Percentiles rank a stretch among this genome's conserved stretches.
These are phyloP conservation scores for Rhytidhysteron rufulum DNA, from an alignment of 2,329 filamentous ascomycete genomes.

Conservation along the genomic window DNA sequence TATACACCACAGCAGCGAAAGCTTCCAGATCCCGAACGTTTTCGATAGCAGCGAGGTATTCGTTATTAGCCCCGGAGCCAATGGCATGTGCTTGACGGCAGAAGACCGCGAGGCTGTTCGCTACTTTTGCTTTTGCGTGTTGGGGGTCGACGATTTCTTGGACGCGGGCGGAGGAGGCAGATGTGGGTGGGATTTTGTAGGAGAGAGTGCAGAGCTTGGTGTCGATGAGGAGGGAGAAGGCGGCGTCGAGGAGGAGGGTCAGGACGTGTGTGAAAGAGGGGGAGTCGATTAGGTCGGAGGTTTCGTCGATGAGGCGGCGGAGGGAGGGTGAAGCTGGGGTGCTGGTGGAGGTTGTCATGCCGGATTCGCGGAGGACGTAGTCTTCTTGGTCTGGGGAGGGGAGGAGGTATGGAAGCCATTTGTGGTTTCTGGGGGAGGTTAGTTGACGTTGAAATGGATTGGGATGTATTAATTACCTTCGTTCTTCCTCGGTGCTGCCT, in stretches of 20 bases:
- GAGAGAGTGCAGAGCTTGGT: slow-evolving; percentile 73
- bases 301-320: slow-evolving; percentile 87
- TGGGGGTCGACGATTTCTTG: slow-evolving; percentile 50
- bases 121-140: slow-evolving; percentile 68
- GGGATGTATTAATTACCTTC: slow-evolving; percentile 44
- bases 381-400: slow-evolving; percentile 76
- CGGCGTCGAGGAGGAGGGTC: slow-evolving; percentile 78
- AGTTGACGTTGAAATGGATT: slow-evolving; percentile 5
- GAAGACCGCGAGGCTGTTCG: slow-evolving; percentile 83
- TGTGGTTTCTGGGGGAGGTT: slow-evolving; percentile 43
- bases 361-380: slow-evolving; percentile 79
- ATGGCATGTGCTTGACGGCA: slow-evolving; percentile 89
- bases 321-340: slow-evolving; percentile 56
- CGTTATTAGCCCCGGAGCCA: slow-evolving; percentile 58
- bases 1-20: slow-evolving; percentile 84
- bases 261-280: slow-evolving; percentile 86
- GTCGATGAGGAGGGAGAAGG: slow-evolving; percentile 80
- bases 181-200: slow-evolving; percentile 61
- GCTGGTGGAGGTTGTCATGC: slow-evolving; percentile 54
- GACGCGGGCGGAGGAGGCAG: slow-evolving; percentile 40
- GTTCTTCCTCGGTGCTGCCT: slow-evolving; percentile 62
- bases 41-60: slow-evolving; percentile 65
- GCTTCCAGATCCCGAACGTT: slow-evolving; percentile 71
- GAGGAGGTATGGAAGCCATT: slow-evolving; percentile 82
- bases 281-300: slow-evolving; percentile 90